Evolutionary conservation across 2,329 filamentous ascomycete genomes (phyloP).

Genomic region (Penicillium sumatraense): DNA sequence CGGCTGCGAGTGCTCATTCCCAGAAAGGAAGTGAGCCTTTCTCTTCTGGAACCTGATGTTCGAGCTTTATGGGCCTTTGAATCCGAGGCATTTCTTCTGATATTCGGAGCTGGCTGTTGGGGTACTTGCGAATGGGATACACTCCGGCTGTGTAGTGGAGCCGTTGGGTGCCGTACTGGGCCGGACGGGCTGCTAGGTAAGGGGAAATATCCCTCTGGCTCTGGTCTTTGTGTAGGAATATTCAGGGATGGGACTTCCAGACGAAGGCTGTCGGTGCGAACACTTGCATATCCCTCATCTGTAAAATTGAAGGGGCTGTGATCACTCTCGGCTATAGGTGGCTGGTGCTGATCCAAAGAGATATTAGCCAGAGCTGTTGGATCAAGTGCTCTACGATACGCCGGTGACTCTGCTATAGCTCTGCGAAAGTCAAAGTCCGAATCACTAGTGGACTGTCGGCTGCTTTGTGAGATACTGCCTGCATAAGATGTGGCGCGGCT

Average conservation of each 20-base stretch:
- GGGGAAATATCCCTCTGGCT: conserved; percentile 10
- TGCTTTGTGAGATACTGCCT: conserved; percentile 30
- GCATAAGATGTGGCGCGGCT: conserved; percentile 32
- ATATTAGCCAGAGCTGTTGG: neutral
- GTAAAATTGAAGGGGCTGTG: conserved; percentile 21
- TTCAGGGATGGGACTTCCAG: conserved; percentile 13
- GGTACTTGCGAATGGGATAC: conserved; percentile 13
- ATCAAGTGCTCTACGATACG: conserved; percentile 29
- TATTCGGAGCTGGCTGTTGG: conserved; percentile 10
- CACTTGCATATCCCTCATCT: conserved; percentile 36
- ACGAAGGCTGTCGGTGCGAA: conserved; percentile 19
- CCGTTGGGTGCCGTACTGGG: conserved; percentile 3
- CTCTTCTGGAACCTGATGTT: conserved; percentile 7
- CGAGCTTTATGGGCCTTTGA: conserved; percentile 6
- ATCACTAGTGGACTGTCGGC: conserved; percentile 33
- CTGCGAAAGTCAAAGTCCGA: conserved; percentile 40
- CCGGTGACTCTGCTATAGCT: conserved; percentile 28
- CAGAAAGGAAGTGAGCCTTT: conserved; percentile 11
- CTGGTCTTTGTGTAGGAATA: neutral
- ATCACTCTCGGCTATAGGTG: conserved; percentile 4
- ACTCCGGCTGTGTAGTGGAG: conserved; percentile 15
- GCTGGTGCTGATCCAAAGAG: conserved; percentile 9
- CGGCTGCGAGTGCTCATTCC: conserved; percentile 15
- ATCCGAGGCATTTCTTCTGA: conserved; percentile 18
- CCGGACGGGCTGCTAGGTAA: conserved; percentile 19